phyloP scores from a whole-genome alignment of 495 filamentous ascomycete genomes.

The Aspergillus indologenus region DNA sequence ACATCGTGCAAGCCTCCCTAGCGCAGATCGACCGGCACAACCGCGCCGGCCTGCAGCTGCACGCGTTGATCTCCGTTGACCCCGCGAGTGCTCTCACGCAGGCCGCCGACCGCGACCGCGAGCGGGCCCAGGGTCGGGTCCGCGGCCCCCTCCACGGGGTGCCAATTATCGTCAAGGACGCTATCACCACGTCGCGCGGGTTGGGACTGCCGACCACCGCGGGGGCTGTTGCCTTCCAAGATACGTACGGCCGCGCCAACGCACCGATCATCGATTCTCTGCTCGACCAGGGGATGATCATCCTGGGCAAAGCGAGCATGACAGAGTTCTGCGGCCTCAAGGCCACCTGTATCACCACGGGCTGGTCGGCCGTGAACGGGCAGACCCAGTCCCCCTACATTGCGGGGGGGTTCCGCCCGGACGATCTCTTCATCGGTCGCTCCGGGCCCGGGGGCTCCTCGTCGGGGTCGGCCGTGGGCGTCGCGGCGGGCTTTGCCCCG shows the following conservation, averaged over 20 bases:
- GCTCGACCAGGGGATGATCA: background rate
- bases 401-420: background rate
- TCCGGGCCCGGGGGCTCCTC: background rate
- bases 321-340: constrained; percentile 1
- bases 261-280: background rate
- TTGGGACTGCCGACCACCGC: background rate
- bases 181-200: background rate
- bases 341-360: background rate
- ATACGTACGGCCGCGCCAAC: background rate
- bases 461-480: background rate
- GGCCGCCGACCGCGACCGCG: background rate
- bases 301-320: constrained; percentile 1
- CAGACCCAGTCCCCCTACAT: background rate
- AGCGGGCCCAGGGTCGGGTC: background rate
- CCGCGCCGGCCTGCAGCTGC: background rate
- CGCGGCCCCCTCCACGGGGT: background rate
- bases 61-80: background rate
- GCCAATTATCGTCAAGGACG: constrained; percentile 1
- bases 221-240: background rate
- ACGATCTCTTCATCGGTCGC: background rate
- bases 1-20: background rate
- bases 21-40: background rate
- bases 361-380: background rate
- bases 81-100: background rate
- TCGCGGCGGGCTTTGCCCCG: background rate